Evolutionary conservation across 129 eudicot genomes (phyloP), one percentile per base, ranked within the genome.

Genomic region (Chrysanthemum seticuspe): DNA sequence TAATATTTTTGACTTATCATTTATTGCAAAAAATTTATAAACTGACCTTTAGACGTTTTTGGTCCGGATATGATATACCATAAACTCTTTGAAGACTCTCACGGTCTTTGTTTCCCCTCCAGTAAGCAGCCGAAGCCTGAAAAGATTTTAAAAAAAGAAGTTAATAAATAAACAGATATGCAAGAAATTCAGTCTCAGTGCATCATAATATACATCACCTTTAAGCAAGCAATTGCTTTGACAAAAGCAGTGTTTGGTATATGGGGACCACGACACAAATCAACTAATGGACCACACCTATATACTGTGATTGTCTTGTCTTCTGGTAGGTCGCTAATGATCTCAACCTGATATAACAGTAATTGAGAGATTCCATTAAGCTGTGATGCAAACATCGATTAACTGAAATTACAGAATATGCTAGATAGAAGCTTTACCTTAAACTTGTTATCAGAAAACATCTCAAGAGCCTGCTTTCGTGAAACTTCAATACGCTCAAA

Each of bases 51-150:
- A 94, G 70, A 13, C 85, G 93, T 62, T 88, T 84, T 78, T 88
- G 90, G 64, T 94, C 96, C 36, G 97, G 96, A 81, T 67, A 94
- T 77, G 98, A 94, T 74, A 94, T 94, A 45, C 97, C 98, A 80
- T 94, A 94, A 64, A 94, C 96, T 80, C 99, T 83, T 79, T 90
- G 99, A 82, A 94, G 83, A 81, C 99, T 94, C 85, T 94, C 97
- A 67, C 99, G 89, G 58, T 94, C 94, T 76, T 86, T 90, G 68
- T 86, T 81, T 52, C 97, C 97, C 80, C 89, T 89, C 99, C 97
- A 94, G 79, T 94, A 94, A 6, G 99, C 99, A 51, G 99, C 90
- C 54, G 96, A 93, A 78, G 96, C 97, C 99, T 90, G 82, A 74
- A 57, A 62, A 13, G 27, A n/a, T 13, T 36, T 19, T 0, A 14